Percentiles rank a stretch among this genome's conserved stretches.
phyloP scores from a whole-genome alignment of 768 basidiomycete species.

The Tephrocybe rancida region DNA sequence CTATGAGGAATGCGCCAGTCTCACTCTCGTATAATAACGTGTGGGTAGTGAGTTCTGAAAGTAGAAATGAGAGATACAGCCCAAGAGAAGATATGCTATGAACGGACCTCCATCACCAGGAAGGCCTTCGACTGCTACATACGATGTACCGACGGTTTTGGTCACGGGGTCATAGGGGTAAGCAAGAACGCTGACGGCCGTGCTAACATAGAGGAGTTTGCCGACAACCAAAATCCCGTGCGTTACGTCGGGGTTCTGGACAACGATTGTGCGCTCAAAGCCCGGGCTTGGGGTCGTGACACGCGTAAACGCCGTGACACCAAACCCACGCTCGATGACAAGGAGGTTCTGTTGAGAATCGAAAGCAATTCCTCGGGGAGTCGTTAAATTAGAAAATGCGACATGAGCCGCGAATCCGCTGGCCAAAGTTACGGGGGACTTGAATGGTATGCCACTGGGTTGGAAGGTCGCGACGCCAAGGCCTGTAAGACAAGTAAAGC shows the following conservation, averaged over 20 bases:
- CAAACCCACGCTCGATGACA: constrained; percentile 44
- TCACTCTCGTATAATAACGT: constrained; percentile 34
- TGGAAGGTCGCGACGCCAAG: constrained; percentile 28
- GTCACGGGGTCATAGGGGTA: constrained; percentile 37
- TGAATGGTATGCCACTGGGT: constrained; percentile 31
- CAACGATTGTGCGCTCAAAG: constrained; percentile 40
- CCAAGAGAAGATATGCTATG: neutral
- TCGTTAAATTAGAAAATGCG: constrained; percentile 42
- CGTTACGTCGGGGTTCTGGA: constrained; percentile 37
- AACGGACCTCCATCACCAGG: constrained; percentile 43
- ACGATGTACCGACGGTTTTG: constrained; percentile 26
- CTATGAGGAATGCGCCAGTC: constrained; percentile 34
- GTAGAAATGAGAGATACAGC: neutral
- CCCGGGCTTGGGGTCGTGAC: constrained; percentile 24
- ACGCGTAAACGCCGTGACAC: constrained; percentile 39
- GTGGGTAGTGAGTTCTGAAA: constrained; percentile 42
- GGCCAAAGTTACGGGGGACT: constrained; percentile 35
- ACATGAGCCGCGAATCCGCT: constrained; percentile 36
- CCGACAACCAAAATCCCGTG: constrained; percentile 45
- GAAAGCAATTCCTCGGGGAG: constrained; percentile 43
- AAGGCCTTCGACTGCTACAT: constrained; percentile 30
- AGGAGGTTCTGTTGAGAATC: constrained; percentile 40
- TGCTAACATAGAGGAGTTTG: constrained; percentile 38
- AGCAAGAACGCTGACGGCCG: constrained; percentile 31
- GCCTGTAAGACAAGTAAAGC: constrained; percentile 1